phyloP scores from a whole-genome alignment of 176 grass and related monocot genomes.

The Ananas comosus region DNA sequence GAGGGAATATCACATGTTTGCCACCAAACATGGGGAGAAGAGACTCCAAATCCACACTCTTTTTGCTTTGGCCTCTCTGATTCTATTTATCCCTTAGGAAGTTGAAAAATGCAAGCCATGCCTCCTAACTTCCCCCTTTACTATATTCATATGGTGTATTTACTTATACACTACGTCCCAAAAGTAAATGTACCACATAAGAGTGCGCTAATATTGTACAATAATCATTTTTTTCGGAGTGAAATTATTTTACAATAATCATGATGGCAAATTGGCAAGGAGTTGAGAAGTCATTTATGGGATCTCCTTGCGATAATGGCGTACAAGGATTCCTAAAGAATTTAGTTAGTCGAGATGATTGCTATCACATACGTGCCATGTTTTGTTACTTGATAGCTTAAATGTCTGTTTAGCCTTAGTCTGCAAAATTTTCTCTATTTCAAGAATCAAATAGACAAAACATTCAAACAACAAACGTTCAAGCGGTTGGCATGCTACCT shows the following conservation, averaged over 20 bases:
- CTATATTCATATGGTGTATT: not conserved
- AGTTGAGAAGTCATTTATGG: not conserved
- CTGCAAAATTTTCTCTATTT: not conserved
- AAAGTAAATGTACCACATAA: too few species aligned
- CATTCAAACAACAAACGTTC: too few species aligned
- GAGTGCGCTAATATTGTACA: not conserved
- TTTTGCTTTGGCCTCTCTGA: slow-evolving; percentile 18
- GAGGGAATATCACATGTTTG: slow-evolving; percentile 12
- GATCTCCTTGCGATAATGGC: not conserved
- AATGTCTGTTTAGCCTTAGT: not conserved
- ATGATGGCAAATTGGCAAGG: not conserved
- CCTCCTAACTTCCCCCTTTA: slow-evolving; percentile 3
- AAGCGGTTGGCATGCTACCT: too few species aligned
- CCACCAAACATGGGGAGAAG: not conserved
- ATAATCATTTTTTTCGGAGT: not conserved
- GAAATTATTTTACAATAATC: not conserved
- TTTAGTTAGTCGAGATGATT: slow-evolving; percentile 2
- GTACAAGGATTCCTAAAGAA: too few species aligned
- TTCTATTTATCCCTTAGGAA: slow-evolving; percentile 2
- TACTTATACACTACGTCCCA: too few species aligned
- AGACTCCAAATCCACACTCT: slow-evolving; percentile 18
- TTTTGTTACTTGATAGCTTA: not conserved
- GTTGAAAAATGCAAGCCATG: slow-evolving; percentile 21
- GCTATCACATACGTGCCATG: not conserved
- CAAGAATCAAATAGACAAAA: not conserved